These are phyloP conservation scores for Loxodes magnus DNA, from an alignment of 73 alveolate genomes.

Conservation along the genomic window DNA sequence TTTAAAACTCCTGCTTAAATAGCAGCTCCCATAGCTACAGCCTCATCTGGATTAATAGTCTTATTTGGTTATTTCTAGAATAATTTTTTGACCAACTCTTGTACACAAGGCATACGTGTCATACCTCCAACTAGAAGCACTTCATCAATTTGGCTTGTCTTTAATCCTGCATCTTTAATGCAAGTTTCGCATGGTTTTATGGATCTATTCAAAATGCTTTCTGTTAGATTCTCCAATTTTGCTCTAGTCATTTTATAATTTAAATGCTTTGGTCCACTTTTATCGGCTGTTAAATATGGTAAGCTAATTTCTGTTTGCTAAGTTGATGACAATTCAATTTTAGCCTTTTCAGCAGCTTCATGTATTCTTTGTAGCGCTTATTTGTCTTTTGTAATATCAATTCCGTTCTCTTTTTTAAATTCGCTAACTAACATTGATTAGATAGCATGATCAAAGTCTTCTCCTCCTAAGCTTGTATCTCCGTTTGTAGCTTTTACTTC, in stretches of 20 bases:
- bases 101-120: slow-evolving; percentile 86
- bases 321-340: slow-evolving; percentile 70
- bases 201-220: slow-evolving; percentile 49
- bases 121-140: slow-evolving; percentile 91
- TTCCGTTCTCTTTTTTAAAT: slow-evolving; percentile 65
- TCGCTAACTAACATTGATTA: slow-evolving; percentile 51
- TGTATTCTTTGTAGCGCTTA: slow-evolving; percentile 84
- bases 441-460: slow-evolving; percentile 78
- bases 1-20: slow-evolving; percentile 90
- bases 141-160: slow-evolving; percentile 81
- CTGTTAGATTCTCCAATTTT: slow-evolving; percentile 48
- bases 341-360: slow-evolving; percentile 88
- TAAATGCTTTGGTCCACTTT: slow-evolving; percentile 79
- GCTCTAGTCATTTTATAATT: slow-evolving; percentile 68
- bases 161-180: slow-evolving; percentile 80
- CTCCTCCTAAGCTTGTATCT: slow-evolving; percentile 97
- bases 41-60: slow-evolving; percentile 93
- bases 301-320: slow-evolving; percentile 72
- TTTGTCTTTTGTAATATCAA: slow-evolving; percentile 75
- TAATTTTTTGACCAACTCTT: slow-evolving; percentile 58
- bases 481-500: slow-evolving; percentile 94
- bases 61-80: slow-evolving; percentile 51
- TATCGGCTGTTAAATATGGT: slow-evolving; percentile 87
- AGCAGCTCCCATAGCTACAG: slow-evolving; percentile 99
- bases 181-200: slow-evolving; percentile 68